Evolutionary conservation across 371 early-diverging fungal species (phyloP).

Genomic region (Zopfochytrium polystomum): DNA sequence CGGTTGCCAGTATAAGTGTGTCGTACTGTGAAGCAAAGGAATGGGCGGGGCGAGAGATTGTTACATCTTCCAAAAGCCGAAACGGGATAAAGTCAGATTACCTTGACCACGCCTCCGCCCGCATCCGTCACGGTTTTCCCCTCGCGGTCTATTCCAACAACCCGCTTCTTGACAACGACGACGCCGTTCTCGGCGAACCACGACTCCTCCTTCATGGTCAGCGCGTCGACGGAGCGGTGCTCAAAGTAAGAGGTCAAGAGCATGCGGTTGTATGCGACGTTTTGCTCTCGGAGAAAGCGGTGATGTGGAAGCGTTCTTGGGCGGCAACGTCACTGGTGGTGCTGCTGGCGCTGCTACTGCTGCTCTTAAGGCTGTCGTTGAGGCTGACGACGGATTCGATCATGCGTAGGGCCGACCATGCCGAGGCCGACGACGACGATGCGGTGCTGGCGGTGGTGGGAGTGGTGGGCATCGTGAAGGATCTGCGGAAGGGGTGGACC

Average conservation of each 20-base stretch:
- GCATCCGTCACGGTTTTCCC: constrained; percentile 40
- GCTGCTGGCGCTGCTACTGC: too few species aligned
- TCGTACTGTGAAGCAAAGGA: too few species aligned
- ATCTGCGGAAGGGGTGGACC: constrained; percentile 14
- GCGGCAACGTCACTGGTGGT: constrained; percentile 1
- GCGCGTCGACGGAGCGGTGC: constrained; percentile 50
- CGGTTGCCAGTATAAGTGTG: constrained; percentile 60
- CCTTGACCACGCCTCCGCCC: constrained; percentile 28
- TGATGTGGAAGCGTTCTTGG: constrained; percentile 27
- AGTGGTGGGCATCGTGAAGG: constrained; percentile 57
- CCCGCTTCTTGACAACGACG: constrained; percentile 40
- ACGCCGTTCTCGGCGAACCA: constrained; percentile 58
- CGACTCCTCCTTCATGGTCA: constrained; percentile 43
- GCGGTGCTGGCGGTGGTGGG: too few species aligned
- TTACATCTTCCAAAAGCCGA: too few species aligned
- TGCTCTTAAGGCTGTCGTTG: constrained; percentile 45
- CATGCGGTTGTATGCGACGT: constrained; percentile 40
- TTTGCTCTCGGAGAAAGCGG: constrained; percentile 59
- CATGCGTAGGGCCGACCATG: constrained; percentile 65
- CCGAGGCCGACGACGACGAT: too few species aligned
- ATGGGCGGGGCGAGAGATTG: too few species aligned
- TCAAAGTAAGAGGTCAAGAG: constrained; percentile 64
- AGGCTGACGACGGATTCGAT: constrained; percentile 58
- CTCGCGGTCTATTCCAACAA: constrained; percentile 43
- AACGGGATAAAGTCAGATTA: too few species aligned